Percentiles rank a stretch among this genome's conserved stretches.
These are phyloP conservation scores for Globisporangium irregulare DNA, from an alignment of 352 stramenopile genomes.

Conservation along the genomic window DNA sequence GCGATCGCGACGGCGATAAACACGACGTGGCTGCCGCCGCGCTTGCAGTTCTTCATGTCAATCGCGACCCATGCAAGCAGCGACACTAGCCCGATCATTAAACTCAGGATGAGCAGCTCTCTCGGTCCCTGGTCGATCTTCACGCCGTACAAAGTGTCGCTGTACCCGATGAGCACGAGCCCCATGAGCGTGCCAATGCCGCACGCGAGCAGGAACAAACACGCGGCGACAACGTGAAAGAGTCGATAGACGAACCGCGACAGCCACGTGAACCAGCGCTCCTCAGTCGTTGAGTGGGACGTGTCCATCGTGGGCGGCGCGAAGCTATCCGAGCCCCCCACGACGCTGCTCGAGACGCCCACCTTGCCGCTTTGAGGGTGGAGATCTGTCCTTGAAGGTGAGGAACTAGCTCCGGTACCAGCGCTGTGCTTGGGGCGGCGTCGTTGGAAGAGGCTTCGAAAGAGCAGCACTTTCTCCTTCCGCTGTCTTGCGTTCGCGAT, in stretches of 20 bases:
- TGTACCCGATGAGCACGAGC: conserved; percentile 47
- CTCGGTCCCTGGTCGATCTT: conserved; percentile 41
- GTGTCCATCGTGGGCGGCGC: conserved; percentile 43
- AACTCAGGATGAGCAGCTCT: conserved; percentile 36
- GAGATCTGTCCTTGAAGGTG: not conserved
- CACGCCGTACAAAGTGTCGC: conserved; percentile 50
- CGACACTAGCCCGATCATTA: conserved; percentile 29
- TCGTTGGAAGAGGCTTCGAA: conserved; percentile 34
- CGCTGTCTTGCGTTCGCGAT: conserved; percentile 51
- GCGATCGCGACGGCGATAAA: conserved; percentile 41
- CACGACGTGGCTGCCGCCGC: conserved; percentile 24
- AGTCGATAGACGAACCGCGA: conserved; percentile 38
- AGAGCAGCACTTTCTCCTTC: conserved; percentile 78
- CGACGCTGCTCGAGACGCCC: not conserved
- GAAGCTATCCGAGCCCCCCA: not conserved
- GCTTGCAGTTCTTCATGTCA: conserved; percentile 42
- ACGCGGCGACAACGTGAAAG: conserved; percentile 26
- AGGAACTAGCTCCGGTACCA: not conserved
- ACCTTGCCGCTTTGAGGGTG: not conserved
- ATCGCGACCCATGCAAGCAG: conserved; percentile 52
- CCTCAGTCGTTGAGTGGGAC: conserved; percentile 59
- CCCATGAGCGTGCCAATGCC: conserved; percentile 53
- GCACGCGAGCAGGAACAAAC: conserved; percentile 45
- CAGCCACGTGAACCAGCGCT: conserved; percentile 76
- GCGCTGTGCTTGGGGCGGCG: not conserved